A percentile compares a stretch with the other conserved stretches of the same genome.
phyloP scores from a whole-genome alignment of 768 basidiomycete genomes.

The Podaxis mareebaensis region DNA sequence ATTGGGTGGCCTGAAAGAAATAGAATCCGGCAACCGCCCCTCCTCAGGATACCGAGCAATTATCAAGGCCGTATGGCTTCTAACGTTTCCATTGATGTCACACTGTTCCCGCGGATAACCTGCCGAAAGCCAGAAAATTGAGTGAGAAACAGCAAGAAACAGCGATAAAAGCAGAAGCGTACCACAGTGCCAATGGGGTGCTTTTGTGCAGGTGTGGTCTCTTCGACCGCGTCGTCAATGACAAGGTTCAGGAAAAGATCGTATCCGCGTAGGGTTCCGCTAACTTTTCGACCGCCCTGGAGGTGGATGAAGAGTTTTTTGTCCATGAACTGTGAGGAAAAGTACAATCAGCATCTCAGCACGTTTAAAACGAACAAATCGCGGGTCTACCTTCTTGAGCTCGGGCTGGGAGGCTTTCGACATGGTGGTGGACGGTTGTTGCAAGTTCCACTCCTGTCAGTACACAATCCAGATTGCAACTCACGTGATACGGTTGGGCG shows the following conservation, averaged over 20 bases:
- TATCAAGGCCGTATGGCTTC: slow-evolving; percentile 52
- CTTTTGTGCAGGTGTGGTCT: slow-evolving; percentile 86
- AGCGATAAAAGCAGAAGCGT: slow-evolving; percentile 32
- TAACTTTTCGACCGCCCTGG: slow-evolving; percentile 94
- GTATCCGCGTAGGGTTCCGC: slow-evolving; percentile 92
- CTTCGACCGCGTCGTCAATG: slow-evolving; percentile 93
- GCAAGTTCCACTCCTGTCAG: background rate
- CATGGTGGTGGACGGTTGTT: slow-evolving; percentile 48
- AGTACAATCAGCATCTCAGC: slow-evolving; percentile 1
- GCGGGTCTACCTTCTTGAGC: slow-evolving; percentile 85
- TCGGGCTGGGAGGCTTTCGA: slow-evolving; percentile 97
- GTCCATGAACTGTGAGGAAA: slow-evolving; percentile 86
- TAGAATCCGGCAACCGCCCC: background rate
- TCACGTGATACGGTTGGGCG: background rate
- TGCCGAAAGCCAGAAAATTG: slow-evolving; percentile 31
- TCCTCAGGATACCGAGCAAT: background rate
- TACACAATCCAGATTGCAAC: background rate
- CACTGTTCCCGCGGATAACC: slow-evolving; percentile 97
- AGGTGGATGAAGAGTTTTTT: slow-evolving; percentile 94
- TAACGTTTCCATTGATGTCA: slow-evolving; percentile 91
- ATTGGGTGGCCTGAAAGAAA: slow-evolving; percentile 1
- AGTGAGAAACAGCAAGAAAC: slow-evolving; percentile 16
- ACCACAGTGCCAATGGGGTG: slow-evolving; percentile 92
- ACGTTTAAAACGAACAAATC: background rate
- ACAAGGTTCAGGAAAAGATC: slow-evolving; percentile 99